These are phyloP conservation scores for Dioszegia aurantiaca DNA, from an alignment of 768 basidiomycete species.

Conservation along the genomic window DNA sequence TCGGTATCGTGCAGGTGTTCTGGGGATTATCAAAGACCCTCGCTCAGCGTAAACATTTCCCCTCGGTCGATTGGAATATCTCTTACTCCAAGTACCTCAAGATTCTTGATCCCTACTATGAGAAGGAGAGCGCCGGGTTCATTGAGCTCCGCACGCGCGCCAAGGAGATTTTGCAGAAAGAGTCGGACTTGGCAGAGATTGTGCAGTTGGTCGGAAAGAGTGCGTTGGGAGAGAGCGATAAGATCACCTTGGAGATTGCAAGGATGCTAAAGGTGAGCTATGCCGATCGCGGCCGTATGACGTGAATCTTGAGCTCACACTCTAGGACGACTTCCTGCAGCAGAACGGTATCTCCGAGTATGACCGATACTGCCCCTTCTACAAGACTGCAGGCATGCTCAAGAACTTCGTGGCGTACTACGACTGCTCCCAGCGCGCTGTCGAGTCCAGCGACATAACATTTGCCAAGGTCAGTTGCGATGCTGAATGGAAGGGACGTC, in stretches of 20 bases:
- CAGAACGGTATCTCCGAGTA: conserved; percentile 99
- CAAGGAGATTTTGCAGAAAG: conserved; percentile 97
- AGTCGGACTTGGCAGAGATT: conserved; percentile 96
- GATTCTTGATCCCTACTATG: conserved; percentile 88
- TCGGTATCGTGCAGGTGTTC: conserved; percentile 98
- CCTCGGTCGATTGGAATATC: conserved; percentile 99
- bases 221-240: conserved; percentile 93
- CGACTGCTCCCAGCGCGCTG: conserved; percentile 80
- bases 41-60: conserved; percentile 95
- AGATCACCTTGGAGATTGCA: conserved; percentile 96
- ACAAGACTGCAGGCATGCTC: conserved; percentile 96
- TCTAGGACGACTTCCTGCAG: conserved; percentile 57
- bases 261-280: conserved; percentile 73
- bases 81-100: conserved; percentile 99
- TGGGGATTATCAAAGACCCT: conserved; percentile 99
- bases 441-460: conserved; percentile 67
- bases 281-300: conserved; percentile 67
- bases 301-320: conserved; percentile 12
- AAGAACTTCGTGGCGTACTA: conserved; percentile 92
- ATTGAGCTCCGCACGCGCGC: conserved; percentile 85
- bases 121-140: conserved; percentile 80
- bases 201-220: conserved; percentile 99
- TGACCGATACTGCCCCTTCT: conserved; percentile 96
- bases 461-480: conserved; percentile 46
- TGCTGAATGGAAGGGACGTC: background rate